phyloP scores from a whole-genome alignment of 2,329 filamentous ascomycete genomes.

The Aspergillus puulaauensis region DNA sequence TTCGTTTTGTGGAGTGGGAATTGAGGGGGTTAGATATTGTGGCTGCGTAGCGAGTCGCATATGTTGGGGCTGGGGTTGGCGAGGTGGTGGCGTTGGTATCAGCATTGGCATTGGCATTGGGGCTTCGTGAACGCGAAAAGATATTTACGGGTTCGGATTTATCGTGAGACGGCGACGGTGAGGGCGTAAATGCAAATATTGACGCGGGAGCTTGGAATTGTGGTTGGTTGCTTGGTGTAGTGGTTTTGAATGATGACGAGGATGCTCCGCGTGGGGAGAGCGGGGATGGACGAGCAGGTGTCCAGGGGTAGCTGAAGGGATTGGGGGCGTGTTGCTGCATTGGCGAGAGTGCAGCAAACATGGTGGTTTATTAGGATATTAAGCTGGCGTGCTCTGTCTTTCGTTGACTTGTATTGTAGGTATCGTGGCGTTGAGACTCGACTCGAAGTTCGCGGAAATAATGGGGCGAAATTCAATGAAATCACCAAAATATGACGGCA shows the following conservation, averaged over 20 bases:
- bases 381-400: background rate
- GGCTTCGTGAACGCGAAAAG: background rate
- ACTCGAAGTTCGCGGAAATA: background rate
- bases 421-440: background rate
- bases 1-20: constrained; percentile 18
- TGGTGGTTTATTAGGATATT: constrained; percentile 10
- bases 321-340: constrained; percentile 13
- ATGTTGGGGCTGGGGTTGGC: constrained; percentile 18
- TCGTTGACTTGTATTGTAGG: background rate
- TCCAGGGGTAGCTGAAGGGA: constrained; percentile 22
- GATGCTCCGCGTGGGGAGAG: constrained; percentile 18
- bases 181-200: constrained; percentile 4
- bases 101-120: background rate
- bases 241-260: background rate
- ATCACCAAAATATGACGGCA: background rate
- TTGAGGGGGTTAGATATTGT: constrained; percentile 35
- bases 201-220: background rate
- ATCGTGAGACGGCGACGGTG: background rate
- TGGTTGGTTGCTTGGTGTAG: background rate
- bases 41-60: constrained; percentile 37
- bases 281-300: constrained; percentile 25
- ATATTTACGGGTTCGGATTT: background rate
- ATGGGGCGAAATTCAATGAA: background rate
- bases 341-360: constrained; percentile 31
- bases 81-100: background rate